A percentile compares a stretch with the other conserved stretches of the same genome.
Conservation (phyloP, 2,329 filamentous ascomycete genomes). For the Clonostachys rosea region DNA sequence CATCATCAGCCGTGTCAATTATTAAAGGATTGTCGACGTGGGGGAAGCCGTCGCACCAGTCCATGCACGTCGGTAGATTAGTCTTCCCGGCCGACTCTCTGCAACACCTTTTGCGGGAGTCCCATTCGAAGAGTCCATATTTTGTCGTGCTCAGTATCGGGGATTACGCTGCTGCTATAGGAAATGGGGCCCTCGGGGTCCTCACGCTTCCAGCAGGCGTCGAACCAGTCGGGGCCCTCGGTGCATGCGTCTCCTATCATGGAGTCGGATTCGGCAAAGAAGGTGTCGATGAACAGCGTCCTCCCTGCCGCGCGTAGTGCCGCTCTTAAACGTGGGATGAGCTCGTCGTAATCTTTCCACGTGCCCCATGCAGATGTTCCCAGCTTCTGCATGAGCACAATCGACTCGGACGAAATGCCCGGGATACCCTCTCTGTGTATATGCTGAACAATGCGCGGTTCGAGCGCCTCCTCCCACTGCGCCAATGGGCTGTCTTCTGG, state of each 20-base stretch:
- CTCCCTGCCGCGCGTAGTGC: conserved; percentile 6
- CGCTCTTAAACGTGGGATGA: conserved; percentile 15
- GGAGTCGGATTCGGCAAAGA: conserved; percentile 17
- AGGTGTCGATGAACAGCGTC: conserved; percentile 14
- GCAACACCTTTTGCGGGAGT: background rate
- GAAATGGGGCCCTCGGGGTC: conserved; percentile 8
- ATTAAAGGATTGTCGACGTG: too few species aligned
- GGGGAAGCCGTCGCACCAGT: too few species aligned
- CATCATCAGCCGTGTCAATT: too few species aligned
- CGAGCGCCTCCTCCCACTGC: conserved; percentile 11
- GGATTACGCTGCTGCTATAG: conserved; percentile 11
- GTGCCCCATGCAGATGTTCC: conserved; percentile 13
- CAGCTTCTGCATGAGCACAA: conserved; percentile 17
- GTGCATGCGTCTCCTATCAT: conserved; percentile 16
- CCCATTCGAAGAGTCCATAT: conserved; percentile 10
- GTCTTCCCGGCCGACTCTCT: too few species aligned
- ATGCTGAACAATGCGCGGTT: conserved; percentile 7
- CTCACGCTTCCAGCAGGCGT: conserved; percentile 13
- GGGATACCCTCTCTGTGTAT: conserved; percentile 14
- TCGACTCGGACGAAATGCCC: conserved; percentile 17
- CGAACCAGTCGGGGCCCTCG: conserved; percentile 18
- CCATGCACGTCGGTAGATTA: too few species aligned
- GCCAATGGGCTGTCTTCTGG: conserved; percentile 4
- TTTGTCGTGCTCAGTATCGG: conserved; percentile 16
- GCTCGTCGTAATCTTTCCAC: conserved; percentile 21